Evolutionary conservation across 2,329 filamentous ascomycete genomes (phyloP).

Genomic region (Colletotrichum paranaense): DNA sequence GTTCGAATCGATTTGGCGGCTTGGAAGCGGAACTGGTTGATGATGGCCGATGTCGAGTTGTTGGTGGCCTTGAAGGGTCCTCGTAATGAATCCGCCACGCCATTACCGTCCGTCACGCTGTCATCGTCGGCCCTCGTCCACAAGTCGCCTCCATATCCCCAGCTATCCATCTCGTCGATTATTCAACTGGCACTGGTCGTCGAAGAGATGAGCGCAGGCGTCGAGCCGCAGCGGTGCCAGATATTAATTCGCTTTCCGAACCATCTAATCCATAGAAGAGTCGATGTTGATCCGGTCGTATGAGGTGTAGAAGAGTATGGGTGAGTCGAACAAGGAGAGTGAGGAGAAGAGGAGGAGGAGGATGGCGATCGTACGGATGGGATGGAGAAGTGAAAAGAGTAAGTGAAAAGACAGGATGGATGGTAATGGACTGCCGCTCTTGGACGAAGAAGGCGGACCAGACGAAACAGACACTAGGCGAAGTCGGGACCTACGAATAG

Average conservation of each 20-base stretch:
- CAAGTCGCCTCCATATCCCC: slow-evolving; percentile 38
- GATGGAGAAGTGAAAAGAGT: slow-evolving; percentile 39
- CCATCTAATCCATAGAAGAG: slow-evolving; percentile 53
- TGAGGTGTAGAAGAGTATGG: not conserved
- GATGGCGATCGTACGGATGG: slow-evolving; percentile 37
- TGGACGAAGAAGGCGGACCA: slow-evolving; percentile 48
- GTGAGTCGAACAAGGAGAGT: slow-evolving; percentile 12
- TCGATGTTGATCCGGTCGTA: slow-evolving; percentile 20
- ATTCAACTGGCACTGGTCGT: slow-evolving; percentile 36
- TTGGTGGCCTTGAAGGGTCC: slow-evolving; percentile 41
- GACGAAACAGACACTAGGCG: slow-evolving; percentile 56
- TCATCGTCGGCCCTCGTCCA: slow-evolving; percentile 43
- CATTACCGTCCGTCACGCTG: slow-evolving; percentile 32
- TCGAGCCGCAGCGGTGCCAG: slow-evolving; percentile 50
- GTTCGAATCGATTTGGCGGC: slow-evolving; percentile 69
- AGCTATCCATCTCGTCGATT: slow-evolving; percentile 38
- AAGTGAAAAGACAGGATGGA: slow-evolving; percentile 37
- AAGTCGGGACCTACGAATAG: slow-evolving; percentile 45
- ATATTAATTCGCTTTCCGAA: slow-evolving; percentile 36
- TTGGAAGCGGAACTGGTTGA: slow-evolving; percentile 63
- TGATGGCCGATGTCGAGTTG: slow-evolving; percentile 55
- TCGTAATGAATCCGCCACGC: slow-evolving; percentile 43
- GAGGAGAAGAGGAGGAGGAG: slow-evolving; percentile 35
- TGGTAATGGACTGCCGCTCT: slow-evolving; percentile 24
- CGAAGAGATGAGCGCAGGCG: slow-evolving; percentile 38